These are phyloP conservation scores for Eimeria acervulina DNA, from an alignment of 169 alveolate genomes.

Conservation along the genomic window DNA sequence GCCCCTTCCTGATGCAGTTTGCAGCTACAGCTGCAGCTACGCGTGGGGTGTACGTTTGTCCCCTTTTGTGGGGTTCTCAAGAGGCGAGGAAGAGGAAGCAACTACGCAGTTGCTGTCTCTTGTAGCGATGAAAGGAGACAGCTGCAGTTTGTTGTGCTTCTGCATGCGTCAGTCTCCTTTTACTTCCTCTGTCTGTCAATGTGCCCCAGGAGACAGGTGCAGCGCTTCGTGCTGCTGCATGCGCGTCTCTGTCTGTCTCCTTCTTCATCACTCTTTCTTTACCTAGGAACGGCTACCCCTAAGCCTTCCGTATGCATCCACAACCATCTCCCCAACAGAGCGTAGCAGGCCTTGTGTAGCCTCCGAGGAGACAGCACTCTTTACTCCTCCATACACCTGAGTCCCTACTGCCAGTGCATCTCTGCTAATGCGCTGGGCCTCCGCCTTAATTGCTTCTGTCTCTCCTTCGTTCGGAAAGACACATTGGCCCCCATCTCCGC, in stretches of 20 bases:
- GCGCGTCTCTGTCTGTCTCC: not conserved
- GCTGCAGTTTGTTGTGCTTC: too few species aligned
- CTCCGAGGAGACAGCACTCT: conserved; percentile 11
- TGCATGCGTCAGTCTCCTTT: too few species aligned
- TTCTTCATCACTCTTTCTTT: not conserved
- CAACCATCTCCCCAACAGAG: conserved; percentile 16
- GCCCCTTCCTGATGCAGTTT: too few species aligned
- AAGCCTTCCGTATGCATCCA: conserved; percentile 3
- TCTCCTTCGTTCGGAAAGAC: not conserved
- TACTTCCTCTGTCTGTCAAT: too few species aligned
- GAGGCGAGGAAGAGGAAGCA: too few species aligned
- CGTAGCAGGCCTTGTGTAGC: not conserved
- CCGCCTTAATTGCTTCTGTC: not conserved
- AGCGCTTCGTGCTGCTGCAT: not conserved
- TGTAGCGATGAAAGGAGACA: too few species aligned
- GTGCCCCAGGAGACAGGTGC: not conserved
- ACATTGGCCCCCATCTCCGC: not conserved
- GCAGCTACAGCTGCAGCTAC: too few species aligned
- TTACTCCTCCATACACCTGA: conserved; percentile 53
- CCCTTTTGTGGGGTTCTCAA: too few species aligned
- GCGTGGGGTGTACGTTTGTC: too few species aligned
- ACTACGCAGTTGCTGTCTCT: too few species aligned
- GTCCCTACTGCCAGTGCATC: conserved; percentile 26
- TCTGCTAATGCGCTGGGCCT: not conserved
- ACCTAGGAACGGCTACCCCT: not conserved